Base-by-base conservation (phyloP, 441 rosid genomes). In the Erodium trifolium region DNA sequence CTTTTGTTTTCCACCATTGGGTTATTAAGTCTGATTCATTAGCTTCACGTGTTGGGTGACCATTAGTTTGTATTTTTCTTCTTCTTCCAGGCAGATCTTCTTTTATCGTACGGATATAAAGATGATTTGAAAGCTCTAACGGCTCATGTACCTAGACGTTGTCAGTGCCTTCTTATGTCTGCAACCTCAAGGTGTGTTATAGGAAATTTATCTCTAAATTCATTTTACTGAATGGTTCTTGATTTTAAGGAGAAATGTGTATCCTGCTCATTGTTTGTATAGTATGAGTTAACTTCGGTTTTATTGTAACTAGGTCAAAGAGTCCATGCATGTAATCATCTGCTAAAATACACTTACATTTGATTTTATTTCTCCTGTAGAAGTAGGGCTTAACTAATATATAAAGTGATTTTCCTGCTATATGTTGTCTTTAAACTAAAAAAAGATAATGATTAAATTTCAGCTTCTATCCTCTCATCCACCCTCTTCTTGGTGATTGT, bases 141-240 rank as follows among this genome's bases (percentile, higher is more conserved):
- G n/a, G 75, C 93, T 73, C 76, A 83, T 66, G 67, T 92, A 67
- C 96, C 99, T 53, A 90, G 84, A 73, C 82, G 89, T 68, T 94
- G 98, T 74, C 99, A 92, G 70, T 85, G 94, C 73, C 97, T 92
- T 71, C 97, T 94, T 70, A 88, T 94, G 96, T 94, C 99, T 76
- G 99, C 99, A 67, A 94, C 99, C 67, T 83, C 97, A 63, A 90
- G 98, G 99, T 91, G 49, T 69, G 78, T 63, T 67, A 13, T 75
- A 9, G 1, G 75, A 3, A 37, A 14, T 6, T 10, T 19, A 5
- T 5, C 47, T 11, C 45, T 18, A 64, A 9, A 12, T 64, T 29
- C 31, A 12, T 64, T 11, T 31, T 63, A 10, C 9, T 18, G 12
- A 19, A 12, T 8, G 35, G 12, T 10, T 62, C 14, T 23, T 23